Base-by-base conservation (phyloP, 2,329 filamentous ascomycete genomes). In the Verticillium nubilum region DNA sequence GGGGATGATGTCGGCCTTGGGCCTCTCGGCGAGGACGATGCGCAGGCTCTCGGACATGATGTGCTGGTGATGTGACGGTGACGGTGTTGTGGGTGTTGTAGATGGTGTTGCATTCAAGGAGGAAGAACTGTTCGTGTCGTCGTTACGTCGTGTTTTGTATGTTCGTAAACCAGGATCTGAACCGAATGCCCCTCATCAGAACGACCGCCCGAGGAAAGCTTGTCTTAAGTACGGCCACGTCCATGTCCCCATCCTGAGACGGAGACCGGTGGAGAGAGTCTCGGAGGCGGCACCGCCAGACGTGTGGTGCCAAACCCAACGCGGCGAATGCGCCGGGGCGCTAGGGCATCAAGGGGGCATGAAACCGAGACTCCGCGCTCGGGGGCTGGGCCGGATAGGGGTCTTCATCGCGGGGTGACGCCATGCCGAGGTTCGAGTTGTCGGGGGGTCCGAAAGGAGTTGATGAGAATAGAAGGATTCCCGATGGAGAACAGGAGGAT, bases 1-100 rank as follows among this genome's bases (percentile, higher is more conserved):
- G 2, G 86, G 84, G 59, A 90, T 71, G 71, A 91, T 86, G 61
- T 79, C 73, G 58, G 72, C 78, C 58, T 73, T 79, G 10, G 88
- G 88, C 56, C 88, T 80, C 73, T 90, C 80, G 57, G 84, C 85
- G 60, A 91, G 83, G 62, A 84, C 77, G 62, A 89, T 75, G 47
- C 78, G 78, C 53, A 75, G 71, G 70, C 79, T 81, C 23, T 79
- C 42, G 4, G 71, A 55, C 71, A 72, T 52, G 72, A 67, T 78
- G 81, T 81, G 73, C 3, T 55, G 52, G 17, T 52, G 47, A 12
- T 52, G 29, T 9, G 29, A 31, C 13, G 29, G 29, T 13, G 29
- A 31, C 13, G 29, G 4, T 31, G 29, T 9, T 31, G n/a, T 35
- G 33, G 29, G 13, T 31, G 29, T 31, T 10, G 6, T 33, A 15